Evolutionary conservation across 768 basidiomycete genomes (phyloP), one percentile per base, ranked within the genome.

Genomic region (Cubamyces sp.): DNA sequence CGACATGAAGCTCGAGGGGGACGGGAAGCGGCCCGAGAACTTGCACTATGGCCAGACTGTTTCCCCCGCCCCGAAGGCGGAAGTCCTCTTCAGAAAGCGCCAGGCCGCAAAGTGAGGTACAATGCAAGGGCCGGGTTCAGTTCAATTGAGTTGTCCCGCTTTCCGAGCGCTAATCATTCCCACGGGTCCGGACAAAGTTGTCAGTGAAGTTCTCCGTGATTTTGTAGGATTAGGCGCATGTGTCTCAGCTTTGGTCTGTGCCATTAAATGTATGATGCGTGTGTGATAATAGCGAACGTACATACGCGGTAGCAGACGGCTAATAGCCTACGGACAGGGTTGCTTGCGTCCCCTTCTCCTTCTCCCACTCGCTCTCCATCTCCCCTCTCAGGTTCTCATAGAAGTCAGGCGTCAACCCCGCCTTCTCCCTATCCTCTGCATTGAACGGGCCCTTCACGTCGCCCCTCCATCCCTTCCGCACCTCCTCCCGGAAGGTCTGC

Each of bases 401-500:
- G 70, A 88, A 94, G 26, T 84, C 87, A 39, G 71, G 76, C 5
- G 81, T 86, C 78, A 94, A 71, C 11, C 92, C 91, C 1, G 91
- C 92, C 72, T 81, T 86, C 70, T 85, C 84, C 52, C 92, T 76
- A 65, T 87, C 91, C 42, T 82, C 83, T 1, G 81, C 82, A 75
- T 93, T 93, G 73, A 93, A 94, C n/a, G 91, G 91, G 0, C 91
- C 91, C 69, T 87, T 88, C 25, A 91, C 77, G 51, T 86, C 85
- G 0, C 92, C 91, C 40, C 81, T 76, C 82, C 91, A 93, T 9
- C 88, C 87, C 45, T 70, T 76, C 60, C 76, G 78, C 25, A 94
- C 91, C 67, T 92, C 88, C 37, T 82, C 81, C 45, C 91, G 76
- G 72, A 93, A 94, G 19, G 85, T 81, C 58, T 67, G 65, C 2